A percentile compares a stretch with the other conserved stretches of the same genome.
phyloP scores from a whole-genome alignment of 106 monocot species.

The Ottelia alismoides region DNA sequence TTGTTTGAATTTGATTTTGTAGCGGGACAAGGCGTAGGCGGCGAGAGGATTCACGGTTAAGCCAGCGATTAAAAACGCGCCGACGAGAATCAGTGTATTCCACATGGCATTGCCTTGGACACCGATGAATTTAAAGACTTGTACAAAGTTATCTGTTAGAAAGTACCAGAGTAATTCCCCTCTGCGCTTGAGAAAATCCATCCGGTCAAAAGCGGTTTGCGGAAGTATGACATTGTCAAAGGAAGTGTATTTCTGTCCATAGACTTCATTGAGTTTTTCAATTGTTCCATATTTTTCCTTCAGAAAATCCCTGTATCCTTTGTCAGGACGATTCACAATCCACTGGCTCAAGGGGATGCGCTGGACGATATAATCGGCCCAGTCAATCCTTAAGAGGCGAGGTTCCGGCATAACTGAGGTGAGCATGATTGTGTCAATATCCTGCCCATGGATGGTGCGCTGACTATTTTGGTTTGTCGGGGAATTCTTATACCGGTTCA shows the following conservation, averaged over 20 bases:
- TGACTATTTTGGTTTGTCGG: too few species aligned
- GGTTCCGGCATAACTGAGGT: too few species aligned
- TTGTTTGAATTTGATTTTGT: background rate
- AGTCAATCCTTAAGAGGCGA: too few species aligned
- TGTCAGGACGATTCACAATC: too few species aligned
- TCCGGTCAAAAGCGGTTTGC: background rate
- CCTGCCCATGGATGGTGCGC: too few species aligned
- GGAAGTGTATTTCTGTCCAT: background rate
- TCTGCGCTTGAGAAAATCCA: background rate
- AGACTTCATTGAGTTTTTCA: background rate
- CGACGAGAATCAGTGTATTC: background rate
- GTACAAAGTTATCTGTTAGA: background rate
- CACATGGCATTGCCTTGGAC: background rate
- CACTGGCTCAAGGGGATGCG: too few species aligned
- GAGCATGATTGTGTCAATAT: too few species aligned
- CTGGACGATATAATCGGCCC: too few species aligned
- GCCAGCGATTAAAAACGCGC: background rate
- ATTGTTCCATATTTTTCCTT: background rate
- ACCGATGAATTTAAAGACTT: background rate
- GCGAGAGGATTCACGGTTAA: background rate
- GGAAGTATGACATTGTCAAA: background rate
- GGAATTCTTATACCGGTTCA: too few species aligned
- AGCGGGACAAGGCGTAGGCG: background rate
- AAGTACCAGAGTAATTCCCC: background rate
- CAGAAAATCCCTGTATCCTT: too few species aligned